Conservation (phyloP, 352 stramenopile species). For the Pythium monospermum region DNA sequence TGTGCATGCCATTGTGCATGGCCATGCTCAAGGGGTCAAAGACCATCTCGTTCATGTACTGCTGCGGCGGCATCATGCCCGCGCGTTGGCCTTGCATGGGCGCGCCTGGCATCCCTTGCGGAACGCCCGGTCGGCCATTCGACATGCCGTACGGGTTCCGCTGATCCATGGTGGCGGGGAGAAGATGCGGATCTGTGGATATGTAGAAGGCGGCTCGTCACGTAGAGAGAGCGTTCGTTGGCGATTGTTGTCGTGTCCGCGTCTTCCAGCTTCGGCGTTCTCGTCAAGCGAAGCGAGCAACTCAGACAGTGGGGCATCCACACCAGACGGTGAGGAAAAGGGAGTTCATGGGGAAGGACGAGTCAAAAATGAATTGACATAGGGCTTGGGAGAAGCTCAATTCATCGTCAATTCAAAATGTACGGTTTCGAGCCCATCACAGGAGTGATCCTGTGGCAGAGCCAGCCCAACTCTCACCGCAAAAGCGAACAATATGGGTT, state of each 20-base stretch:
- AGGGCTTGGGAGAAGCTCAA: no score
- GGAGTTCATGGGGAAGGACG: neutral
- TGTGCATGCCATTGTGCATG: constrained; percentile 50
- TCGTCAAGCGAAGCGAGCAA: neutral
- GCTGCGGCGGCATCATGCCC: constrained; percentile 40
- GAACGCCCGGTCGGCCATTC: constrained; percentile 21
- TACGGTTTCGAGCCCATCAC: no score
- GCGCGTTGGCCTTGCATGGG: constrained; percentile 32
- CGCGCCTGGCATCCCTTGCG: constrained; percentile 28
- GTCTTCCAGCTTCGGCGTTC: no score
- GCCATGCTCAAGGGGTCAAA: constrained; percentile 59
- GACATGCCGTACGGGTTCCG: constrained; percentile 58
- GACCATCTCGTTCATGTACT: constrained; percentile 79
- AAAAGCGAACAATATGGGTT: no score
- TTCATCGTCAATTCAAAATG: no score
- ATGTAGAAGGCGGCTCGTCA: neutral
- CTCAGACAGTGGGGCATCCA: constrained; percentile 16
- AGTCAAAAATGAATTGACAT: no score
- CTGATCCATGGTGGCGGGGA: constrained; percentile 42
- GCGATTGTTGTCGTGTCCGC: no score
- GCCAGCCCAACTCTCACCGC: no score
- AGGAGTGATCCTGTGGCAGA: no score
- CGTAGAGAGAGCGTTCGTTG: no score
- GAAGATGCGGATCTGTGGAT: neutral
- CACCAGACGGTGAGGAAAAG: constrained; percentile 11